Conservation (phyloP, 2,329 filamentous ascomycete species). For the Immersiporthe knoxdaviesiana region DNA sequence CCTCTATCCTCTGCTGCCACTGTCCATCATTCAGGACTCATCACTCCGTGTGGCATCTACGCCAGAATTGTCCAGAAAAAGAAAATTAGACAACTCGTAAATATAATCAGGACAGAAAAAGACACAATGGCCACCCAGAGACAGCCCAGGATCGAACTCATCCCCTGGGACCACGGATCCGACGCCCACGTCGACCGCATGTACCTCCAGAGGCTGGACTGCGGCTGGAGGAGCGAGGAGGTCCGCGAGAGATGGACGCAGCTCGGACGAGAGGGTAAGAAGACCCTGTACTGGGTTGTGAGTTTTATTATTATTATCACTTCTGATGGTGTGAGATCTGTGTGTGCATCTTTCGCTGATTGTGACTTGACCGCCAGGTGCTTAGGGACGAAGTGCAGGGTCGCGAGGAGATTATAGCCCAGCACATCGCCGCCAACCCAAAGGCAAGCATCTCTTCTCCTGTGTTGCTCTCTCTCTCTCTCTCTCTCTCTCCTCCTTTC, state of each 20-base stretch:
- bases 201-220: slow-evolving; percentile 48
- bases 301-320: slow-evolving; percentile 30
- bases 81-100: too few relatives aligned
- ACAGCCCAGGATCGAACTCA: slow-evolving; percentile 38
- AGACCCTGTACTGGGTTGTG: slow-evolving; percentile 47
- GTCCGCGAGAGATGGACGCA: slow-evolving; percentile 41
- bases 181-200: slow-evolving; percentile 46
- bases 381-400: slow-evolving; percentile 38
- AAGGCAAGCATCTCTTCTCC: slow-evolving; percentile 36
- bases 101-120: neutral
- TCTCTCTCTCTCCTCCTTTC: neutral
- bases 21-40: too few relatives aligned
- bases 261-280: slow-evolving; percentile 40
- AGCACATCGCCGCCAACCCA: slow-evolving; percentile 38
- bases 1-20: too few relatives aligned
- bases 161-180: slow-evolving; percentile 49
- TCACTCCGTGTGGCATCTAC: too few relatives aligned
- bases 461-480: too few relatives aligned
- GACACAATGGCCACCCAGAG: slow-evolving; percentile 9
- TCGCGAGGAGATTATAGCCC: slow-evolving; percentile 37
- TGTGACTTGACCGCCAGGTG: slow-evolving; percentile 33
- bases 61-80: too few relatives aligned
- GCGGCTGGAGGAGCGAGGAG: slow-evolving; percentile 47
- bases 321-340: neutral
- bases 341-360: neutral